Evolutionary conservation across 805 yeast species (phyloP).

Genomic region (Cyberlindnera nakhonratchasimensis): DNA sequence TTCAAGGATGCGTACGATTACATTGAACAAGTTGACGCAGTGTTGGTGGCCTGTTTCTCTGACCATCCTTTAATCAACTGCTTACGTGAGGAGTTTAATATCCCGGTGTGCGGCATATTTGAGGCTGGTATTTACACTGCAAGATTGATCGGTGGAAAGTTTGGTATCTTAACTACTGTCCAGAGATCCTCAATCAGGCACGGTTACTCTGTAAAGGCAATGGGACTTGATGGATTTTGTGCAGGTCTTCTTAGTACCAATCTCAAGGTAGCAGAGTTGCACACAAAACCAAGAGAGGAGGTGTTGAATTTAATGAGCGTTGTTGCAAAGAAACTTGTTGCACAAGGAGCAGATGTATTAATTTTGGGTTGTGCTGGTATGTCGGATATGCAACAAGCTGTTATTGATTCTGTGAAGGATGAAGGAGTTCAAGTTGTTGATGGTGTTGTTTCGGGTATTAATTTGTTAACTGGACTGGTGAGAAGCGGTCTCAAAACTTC

Average conservation of each 20-base stretch:
- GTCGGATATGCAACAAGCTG: conserved; percentile 30
- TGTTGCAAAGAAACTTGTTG: conserved; percentile 28
- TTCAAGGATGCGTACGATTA: conserved; percentile 31
- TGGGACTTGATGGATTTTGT: conserved; percentile 31
- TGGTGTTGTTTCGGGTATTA: conserved; percentile 29
- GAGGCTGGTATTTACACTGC: conserved; percentile 35
- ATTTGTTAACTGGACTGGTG: conserved; percentile 23
- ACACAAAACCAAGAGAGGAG: conserved; percentile 31
- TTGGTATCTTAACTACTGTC: conserved; percentile 33
- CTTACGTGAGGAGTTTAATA: conserved; percentile 34
- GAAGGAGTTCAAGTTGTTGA: conserved; percentile 26
- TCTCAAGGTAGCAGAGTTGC: conserved; percentile 32
- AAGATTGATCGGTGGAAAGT: conserved; percentile 32
- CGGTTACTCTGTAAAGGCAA: conserved; percentile 28
- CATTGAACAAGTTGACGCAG: conserved; percentile 30
- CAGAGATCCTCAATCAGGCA: conserved; percentile 33
- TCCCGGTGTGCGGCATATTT: conserved; percentile 34
- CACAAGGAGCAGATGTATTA: conserved; percentile 30
- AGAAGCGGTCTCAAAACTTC: conserved; percentile 30
- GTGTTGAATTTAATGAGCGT: conserved; percentile 28
- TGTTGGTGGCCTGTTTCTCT: conserved; percentile 34
- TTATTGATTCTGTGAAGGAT: conserved; percentile 18
- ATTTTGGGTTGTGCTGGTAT: conserved; percentile 35
- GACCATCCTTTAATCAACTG: conserved; percentile 35
- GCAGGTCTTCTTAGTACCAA: conserved; percentile 34